Conservation (phyloP, 1,139 yeast genomes). For the Kluyveromyces marxianus region DNA sequence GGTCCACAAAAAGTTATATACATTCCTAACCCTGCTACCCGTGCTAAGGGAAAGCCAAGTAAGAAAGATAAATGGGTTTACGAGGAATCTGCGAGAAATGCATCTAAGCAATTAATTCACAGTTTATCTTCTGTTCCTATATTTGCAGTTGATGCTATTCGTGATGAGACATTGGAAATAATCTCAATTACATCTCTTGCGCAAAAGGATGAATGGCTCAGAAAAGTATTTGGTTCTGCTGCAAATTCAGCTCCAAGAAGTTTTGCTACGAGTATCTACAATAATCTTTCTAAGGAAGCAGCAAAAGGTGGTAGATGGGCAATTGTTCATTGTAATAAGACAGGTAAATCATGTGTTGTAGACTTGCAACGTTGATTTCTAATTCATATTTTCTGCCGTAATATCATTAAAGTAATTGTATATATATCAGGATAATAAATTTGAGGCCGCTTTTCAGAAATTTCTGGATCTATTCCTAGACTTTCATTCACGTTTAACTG, state of each 20-base stretch:
- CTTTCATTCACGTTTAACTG: no score
- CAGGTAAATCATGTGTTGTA: slow-evolving; percentile 60
- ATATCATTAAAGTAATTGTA: neutral
- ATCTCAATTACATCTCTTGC: slow-evolving; percentile 67
- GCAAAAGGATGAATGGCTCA: slow-evolving; percentile 82
- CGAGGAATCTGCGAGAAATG: slow-evolving; percentile 64
- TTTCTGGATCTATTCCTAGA: no score
- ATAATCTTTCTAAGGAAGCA: slow-evolving; percentile 64
- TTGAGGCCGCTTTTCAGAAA: no score
- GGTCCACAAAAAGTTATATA: slow-evolving; percentile 45
- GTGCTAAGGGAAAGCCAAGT: slow-evolving; percentile 60
- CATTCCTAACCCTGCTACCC: slow-evolving; percentile 65
- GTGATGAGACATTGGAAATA: slow-evolving; percentile 80
- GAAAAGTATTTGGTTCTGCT: slow-evolving; percentile 67
- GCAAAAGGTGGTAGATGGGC: slow-evolving; percentile 68
- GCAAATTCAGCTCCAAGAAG: slow-evolving; percentile 64
- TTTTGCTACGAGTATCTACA: slow-evolving; percentile 65
- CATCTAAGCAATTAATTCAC: slow-evolving; percentile 48
- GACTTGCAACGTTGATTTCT: slow-evolving; percentile 49
- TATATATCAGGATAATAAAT: neutral
- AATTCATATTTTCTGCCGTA: slow-evolving; percentile 1
- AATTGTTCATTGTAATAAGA: slow-evolving; percentile 63
- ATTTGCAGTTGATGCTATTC: slow-evolving; percentile 60
- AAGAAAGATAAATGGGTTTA: slow-evolving; percentile 75
- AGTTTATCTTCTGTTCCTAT: slow-evolving; percentile 60